Evolutionary conservation across 305 asterid species (phyloP), one percentile per base, ranked within the genome.

Genomic region (Striga hermonthica): DNA sequence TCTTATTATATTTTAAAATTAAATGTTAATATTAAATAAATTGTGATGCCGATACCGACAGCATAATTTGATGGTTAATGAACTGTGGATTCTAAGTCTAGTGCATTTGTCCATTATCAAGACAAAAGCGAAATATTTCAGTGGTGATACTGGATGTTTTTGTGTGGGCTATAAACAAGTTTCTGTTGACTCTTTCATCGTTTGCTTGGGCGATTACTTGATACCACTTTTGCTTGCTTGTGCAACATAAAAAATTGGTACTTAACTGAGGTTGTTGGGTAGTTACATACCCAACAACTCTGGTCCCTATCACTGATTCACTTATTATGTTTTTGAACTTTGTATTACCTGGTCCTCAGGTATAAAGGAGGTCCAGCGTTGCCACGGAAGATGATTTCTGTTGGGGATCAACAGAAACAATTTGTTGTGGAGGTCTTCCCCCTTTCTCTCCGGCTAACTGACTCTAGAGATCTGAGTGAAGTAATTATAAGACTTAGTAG

Each of bases 351-450:
- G 64, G 50, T 57, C 60, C 45, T 28, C 71, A 92, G 98, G 98
- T 92, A 92, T 73, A 84, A 81, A 76, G 98, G 98, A 60, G 98
- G 98, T 60, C 98, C 98, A 11, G 80, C 81, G 2, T 71, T 92
- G 73, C 85, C 84, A 7, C 78, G 98, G 66, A 84, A 83, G 74
- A 86, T 90, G 95, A 93, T 93, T 60, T 80, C 85, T 44, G 80
- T 79, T 60, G 97, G 99, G 71, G 90, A 80, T 65, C 80, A 82
- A 69, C 86, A 78, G 69, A 89, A 86, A 84, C 90, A 83, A 73
- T 79, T 83, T 44, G 53, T 28, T 41, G 96, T 93, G 75, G 98
- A 93, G 78, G 89, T 90, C 57, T 87, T 77, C 72, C 97, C 97
- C n/a, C 73, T 93, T 22, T 77, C 82, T 79, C 85, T 93, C 75